phyloP scores from a whole-genome alignment of 176 grass and related monocot species.

The Pontederia crassipes region DNA sequence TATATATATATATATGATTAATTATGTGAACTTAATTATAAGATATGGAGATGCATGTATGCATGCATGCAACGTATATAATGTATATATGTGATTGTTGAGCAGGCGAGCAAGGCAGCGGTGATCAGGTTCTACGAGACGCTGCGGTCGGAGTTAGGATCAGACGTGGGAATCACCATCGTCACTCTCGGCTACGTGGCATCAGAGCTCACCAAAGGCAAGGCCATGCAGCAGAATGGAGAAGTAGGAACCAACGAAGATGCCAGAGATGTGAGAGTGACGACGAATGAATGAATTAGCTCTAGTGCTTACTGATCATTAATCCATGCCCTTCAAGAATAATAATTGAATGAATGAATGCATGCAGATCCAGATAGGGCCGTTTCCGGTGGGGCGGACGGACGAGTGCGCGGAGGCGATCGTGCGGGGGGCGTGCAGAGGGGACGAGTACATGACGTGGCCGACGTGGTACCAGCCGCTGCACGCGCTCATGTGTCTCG shows the following conservation, averaged over 20 bases:
- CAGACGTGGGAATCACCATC: constrained; percentile 43
- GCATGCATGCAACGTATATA: too few relatives aligned
- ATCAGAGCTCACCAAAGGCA: constrained; percentile 56
- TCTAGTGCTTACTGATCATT: too few relatives aligned
- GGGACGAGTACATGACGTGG: constrained; percentile 37
- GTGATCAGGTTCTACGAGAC: constrained; percentile 64
- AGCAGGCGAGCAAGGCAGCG: constrained; percentile 60
- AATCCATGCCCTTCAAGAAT: neutral
- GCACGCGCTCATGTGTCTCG: constrained; percentile 43
- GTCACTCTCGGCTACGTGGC: constrained; percentile 54
- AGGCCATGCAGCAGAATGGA: constrained; percentile 24
- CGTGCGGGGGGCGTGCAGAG: constrained; percentile 25
- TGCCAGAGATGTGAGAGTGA: constrained; percentile 28
- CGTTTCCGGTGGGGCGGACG: constrained; percentile 34
- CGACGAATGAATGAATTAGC: too few relatives aligned
- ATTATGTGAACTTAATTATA: too few relatives aligned
- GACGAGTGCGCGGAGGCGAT: constrained; percentile 42
- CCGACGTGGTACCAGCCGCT: constrained; percentile 47
- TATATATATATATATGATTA: too few relatives aligned
- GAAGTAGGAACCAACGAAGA: constrained; percentile 40
- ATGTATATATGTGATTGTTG: neutral
- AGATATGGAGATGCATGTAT: too few relatives aligned
- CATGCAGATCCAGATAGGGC: constrained; percentile 43
- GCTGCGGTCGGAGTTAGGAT: constrained; percentile 28
- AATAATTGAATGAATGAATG: neutral